Conservation (phyloP, 352 stramenopile genomes). For the Globisporangium rhizosaccharum region DNA sequence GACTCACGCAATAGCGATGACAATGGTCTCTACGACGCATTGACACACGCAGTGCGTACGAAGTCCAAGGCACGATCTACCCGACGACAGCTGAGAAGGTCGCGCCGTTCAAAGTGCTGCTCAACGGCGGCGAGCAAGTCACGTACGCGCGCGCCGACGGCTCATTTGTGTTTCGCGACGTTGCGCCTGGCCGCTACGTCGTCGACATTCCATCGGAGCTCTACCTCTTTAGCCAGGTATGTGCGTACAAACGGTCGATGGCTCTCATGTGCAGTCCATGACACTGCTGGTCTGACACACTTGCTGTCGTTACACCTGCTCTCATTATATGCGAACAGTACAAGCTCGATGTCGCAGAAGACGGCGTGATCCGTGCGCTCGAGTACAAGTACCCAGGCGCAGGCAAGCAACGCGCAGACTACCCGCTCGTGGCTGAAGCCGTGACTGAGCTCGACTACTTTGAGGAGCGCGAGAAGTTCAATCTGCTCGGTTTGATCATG, state of each 20-base stretch:
- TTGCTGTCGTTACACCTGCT: no score
- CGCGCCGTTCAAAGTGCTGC: constrained; percentile 50
- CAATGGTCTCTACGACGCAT: neutral
- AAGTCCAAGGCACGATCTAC: constrained; percentile 57
- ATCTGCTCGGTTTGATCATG: constrained; percentile 64
- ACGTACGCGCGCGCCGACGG: constrained; percentile 60
- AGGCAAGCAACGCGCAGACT: constrained; percentile 47
- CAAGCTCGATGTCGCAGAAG: constrained; percentile 9
- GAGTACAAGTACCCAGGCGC: constrained; percentile 82
- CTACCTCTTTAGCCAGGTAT: constrained; percentile 68
- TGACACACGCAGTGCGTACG: constrained; percentile 27
- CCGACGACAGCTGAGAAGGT: constrained; percentile 45
- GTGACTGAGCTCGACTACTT: constrained; percentile 79
- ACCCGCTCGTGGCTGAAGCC: constrained; percentile 58
- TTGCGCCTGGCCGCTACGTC: constrained; percentile 64
- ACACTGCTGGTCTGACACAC: neutral
- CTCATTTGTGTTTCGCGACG: constrained; percentile 69
- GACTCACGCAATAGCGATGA: neutral
- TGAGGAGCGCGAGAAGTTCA: constrained; percentile 81
- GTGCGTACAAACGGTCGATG: neutral
- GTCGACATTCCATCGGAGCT: constrained; percentile 61
- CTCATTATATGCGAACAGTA: neutral
- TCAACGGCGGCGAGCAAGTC: constrained; percentile 71
- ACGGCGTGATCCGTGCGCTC: constrained; percentile 21
- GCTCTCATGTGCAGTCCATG: neutral